Evolutionary conservation across 768 basidiomycete genomes (phyloP).

Genomic region (Leucosporidium scottii): DNA sequence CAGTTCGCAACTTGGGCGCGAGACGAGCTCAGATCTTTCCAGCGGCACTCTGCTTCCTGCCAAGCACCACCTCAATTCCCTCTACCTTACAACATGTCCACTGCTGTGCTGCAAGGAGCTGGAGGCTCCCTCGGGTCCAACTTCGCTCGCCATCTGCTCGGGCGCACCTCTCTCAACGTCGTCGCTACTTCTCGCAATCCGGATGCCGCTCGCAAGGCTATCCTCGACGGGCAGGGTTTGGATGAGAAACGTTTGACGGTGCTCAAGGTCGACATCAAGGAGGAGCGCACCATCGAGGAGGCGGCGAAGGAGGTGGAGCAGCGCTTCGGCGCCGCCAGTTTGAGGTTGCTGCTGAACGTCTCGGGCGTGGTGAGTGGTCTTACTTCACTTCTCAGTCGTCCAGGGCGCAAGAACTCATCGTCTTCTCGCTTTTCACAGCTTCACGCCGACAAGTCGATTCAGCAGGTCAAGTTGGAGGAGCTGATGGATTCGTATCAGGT

Average conservation of each 20-base stretch:
- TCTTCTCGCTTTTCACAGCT: constrained; percentile 36
- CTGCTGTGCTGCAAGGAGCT: constrained; percentile 34
- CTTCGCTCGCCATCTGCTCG: constrained; percentile 41
- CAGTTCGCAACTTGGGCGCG: no score
- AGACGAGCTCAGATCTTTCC: no score
- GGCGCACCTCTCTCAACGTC: constrained; percentile 41
- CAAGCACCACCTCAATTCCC: no score
- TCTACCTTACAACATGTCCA: constrained; percentile 17
- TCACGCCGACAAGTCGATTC: constrained; percentile 45
- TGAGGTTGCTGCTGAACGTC: constrained; percentile 43
- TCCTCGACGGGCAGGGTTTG: constrained; percentile 28
- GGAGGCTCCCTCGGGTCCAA: constrained; percentile 16
- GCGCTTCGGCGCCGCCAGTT: constrained; percentile 39
- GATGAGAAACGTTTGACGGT: constrained; percentile 39
- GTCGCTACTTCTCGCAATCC: constrained; percentile 42
- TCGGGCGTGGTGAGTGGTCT: constrained; percentile 42
- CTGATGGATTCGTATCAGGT: constrained; percentile 41
- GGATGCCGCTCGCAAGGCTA: constrained; percentile 32
- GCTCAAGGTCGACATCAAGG: constrained; percentile 39
- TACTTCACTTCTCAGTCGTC: no score
- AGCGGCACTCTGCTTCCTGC: no score
- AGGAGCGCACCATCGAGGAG: constrained; percentile 40
- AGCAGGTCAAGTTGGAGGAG: constrained; percentile 37
- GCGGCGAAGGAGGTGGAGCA: constrained; percentile 42
- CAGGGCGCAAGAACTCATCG: not conserved